These are phyloP conservation scores for Didymella lethalis DNA, from an alignment of 2,329 filamentous ascomycete species.

Conservation along the genomic window DNA sequence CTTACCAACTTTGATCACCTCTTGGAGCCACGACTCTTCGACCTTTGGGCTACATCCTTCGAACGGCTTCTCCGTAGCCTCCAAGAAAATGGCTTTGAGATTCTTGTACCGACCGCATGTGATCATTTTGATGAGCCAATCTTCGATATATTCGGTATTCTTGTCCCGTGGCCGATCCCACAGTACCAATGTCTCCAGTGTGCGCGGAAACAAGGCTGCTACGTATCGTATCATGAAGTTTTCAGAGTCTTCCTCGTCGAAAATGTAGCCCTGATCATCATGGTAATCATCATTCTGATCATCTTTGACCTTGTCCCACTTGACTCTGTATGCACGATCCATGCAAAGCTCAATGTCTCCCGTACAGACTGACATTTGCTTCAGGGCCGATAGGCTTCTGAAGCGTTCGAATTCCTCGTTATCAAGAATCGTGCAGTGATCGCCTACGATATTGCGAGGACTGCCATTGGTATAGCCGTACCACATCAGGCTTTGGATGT, in stretches of 20 bases:
- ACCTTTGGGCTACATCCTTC: no score
- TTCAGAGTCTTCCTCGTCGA: neutral
- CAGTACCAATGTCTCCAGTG: neutral
- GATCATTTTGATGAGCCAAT: neutral
- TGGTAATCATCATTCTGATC: neutral
- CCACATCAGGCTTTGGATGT: neutral
- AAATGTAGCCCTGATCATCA: neutral
- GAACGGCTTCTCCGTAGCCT: neutral
- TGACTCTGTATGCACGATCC: neutral
- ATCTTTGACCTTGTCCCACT: neutral
- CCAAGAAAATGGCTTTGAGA: neutral
- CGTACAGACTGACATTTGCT: neutral
- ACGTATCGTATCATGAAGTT: neutral
- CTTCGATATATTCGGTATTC: neutral
- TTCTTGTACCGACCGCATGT: neutral
- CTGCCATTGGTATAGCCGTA: neutral
- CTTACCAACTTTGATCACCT: no score
- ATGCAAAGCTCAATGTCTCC: neutral
- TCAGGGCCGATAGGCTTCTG: neutral
- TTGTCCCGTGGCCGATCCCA: neutral
- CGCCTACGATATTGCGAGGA: neutral
- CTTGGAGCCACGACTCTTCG: neutral
- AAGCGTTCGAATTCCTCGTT: neutral
- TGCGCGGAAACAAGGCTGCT: neutral
- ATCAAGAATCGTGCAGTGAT: neutral